Base-by-base conservation (phyloP, 2,329 filamentous ascomycete genomes). In the Fonsecaea nubica region DNA sequence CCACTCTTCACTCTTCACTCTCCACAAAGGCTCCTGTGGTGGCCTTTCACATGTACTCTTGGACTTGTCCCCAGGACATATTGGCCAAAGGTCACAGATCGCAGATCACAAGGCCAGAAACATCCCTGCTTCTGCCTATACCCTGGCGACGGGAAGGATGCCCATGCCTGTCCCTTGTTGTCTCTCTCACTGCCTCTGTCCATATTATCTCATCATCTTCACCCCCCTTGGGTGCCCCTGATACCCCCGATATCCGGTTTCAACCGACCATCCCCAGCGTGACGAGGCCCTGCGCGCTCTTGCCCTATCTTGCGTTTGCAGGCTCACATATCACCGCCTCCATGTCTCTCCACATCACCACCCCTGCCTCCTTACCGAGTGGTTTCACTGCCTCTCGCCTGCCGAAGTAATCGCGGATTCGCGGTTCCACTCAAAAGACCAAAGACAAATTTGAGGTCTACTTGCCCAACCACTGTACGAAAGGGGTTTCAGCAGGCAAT, bases 371-470 rank as follows among this genome's bases (percentile, higher is more conserved):
- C 10, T 8, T 6, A 18, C 15, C n/a, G 4, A 25, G 10, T 48
- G 45, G 18, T 21, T 50, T 12, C 45, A 12, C 25, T 25, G 9
- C 45, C 13, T 21, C 58, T 53, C 21, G 32, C 30, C 33, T 52
- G 58, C 58, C 53, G 58, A 61, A 48, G 33, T 61, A 61, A 61
- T 54, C 15, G 58, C 10, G 30, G 36, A 54, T 52, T 61, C 15
- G 58, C 30, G n/a, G 36, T 21, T 33, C 45, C 13, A 10, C 58
- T n/a, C 45, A 55, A 30, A 33, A n/a, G 18, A 48, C 33, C 21
- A 61, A 35, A 35, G 42, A 25, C 25, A 2, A 25, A 25, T 25
- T 25, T 21, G 57, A 25, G 25, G 57, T 50, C 40, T 50, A 21
- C 33, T 25, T 25, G 18, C 21, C 21, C 45, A 50, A 9, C 9